phyloP scores from a whole-genome alignment of 768 basidiomycete species.

The Trametes cingulata region DNA sequence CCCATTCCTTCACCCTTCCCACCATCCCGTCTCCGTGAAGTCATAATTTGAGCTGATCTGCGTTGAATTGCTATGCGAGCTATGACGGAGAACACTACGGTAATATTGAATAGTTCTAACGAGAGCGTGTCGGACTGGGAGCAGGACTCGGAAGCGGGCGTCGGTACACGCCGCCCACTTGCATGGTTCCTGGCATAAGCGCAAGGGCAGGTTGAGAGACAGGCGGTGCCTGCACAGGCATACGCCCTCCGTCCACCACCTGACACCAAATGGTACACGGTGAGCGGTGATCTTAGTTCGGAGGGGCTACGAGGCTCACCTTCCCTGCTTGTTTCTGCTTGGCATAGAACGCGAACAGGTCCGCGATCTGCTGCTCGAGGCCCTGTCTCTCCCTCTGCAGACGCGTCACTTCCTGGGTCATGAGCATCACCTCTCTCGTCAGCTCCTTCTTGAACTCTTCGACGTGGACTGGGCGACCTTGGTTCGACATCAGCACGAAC shows the following conservation, averaged over 20 bases:
- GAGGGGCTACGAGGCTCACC: background rate
- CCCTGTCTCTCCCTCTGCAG: constrained; percentile 64
- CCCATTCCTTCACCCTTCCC: background rate
- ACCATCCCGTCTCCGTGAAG: too few relatives aligned
- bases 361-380: constrained; percentile 70
- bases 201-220: background rate
- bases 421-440: constrained; percentile 67
- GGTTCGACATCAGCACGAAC: constrained; percentile 14
- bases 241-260: constrained; percentile 5
- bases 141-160: constrained; percentile 20
- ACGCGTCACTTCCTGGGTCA: constrained; percentile 72
- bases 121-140: constrained; percentile 9
- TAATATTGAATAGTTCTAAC: background rate
- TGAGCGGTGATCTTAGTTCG: background rate
- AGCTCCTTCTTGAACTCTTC: constrained; percentile 87
- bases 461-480: constrained; percentile 60
- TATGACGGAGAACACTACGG: too few relatives aligned
- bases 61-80: too few relatives aligned
- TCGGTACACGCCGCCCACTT: constrained; percentile 1
- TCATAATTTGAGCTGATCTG: too few relatives aligned
- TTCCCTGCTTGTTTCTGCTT: constrained; percentile 54
- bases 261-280: background rate
- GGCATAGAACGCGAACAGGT: constrained; percentile 70
- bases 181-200: constrained; percentile 1
- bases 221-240: background rate